These are phyloP conservation scores for Neonectria ditissima DNA, from an alignment of 2,329 filamentous ascomycete genomes.

Conservation along the genomic window DNA sequence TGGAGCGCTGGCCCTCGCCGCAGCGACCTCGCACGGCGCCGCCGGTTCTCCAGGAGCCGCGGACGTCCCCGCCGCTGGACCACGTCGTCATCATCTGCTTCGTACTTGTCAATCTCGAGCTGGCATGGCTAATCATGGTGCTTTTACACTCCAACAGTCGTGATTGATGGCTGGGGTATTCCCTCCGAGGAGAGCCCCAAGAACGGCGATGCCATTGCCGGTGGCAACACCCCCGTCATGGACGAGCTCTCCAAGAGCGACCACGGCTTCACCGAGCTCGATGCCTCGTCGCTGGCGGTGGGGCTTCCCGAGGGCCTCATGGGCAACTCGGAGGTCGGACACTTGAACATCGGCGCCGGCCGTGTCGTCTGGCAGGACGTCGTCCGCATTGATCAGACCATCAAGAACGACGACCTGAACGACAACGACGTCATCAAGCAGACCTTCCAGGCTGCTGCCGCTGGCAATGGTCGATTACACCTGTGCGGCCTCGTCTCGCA, in stretches of 20 bases:
- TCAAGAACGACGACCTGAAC: slow-evolving; percentile 86
- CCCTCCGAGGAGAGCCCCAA: slow-evolving; percentile 83
- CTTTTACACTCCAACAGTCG: slow-evolving; percentile 74
- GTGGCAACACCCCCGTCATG: slow-evolving; percentile 94
- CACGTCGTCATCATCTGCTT: slow-evolving; percentile 62
- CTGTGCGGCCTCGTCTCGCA: slow-evolving; percentile 93
- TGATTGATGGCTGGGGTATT: slow-evolving; percentile 99
- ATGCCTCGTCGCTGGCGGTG: slow-evolving; percentile 95
- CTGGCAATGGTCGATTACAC: slow-evolving; percentile 91
- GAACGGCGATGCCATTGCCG: slow-evolving; percentile 94
- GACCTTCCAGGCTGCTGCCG: slow-evolving; percentile 82
- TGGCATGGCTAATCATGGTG: slow-evolving; percentile 70
- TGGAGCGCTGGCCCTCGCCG: slow-evolving; percentile 30
- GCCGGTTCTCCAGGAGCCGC: slow-evolving; percentile 27
- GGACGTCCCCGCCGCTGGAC: slow-evolving; percentile 42
- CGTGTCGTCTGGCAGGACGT: slow-evolving; percentile 99
- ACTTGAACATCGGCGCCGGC: slow-evolving; percentile 97
- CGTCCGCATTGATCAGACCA: slow-evolving; percentile 92
- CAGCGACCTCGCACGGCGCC: slow-evolving; percentile 39
- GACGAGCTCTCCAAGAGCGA: slow-evolving; percentile 86
- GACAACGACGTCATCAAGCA: slow-evolving; percentile 81
- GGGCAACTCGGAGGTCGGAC: slow-evolving; percentile 99
- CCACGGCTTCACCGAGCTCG: slow-evolving; percentile 90
- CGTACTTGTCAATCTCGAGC: slow-evolving; percentile 66
- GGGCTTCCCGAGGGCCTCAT: slow-evolving; percentile 96